These are phyloP conservation scores for Microsporum audouinii DNA, from an alignment of 2,329 filamentous ascomycete genomes.

Conservation along the genomic window DNA sequence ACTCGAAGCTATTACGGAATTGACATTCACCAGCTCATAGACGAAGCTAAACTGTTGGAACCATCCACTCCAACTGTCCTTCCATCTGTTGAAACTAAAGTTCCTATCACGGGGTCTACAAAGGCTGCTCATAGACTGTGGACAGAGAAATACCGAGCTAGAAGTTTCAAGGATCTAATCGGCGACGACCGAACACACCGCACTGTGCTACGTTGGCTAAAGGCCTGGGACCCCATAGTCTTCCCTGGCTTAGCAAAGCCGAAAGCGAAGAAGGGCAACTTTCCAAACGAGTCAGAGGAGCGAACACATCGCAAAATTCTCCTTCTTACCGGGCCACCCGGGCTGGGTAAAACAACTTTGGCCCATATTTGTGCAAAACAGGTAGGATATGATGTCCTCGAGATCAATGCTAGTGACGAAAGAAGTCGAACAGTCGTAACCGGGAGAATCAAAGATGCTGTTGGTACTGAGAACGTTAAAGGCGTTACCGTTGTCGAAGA, in stretches of 20 bases:
- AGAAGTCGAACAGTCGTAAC: constrained; percentile 81
- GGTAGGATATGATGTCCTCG: constrained; percentile 89
- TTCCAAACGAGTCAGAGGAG: constrained; percentile 48
- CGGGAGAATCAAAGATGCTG: constrained; percentile 76
- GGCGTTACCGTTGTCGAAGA: constrained; percentile 42
- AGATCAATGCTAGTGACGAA: constrained; percentile 97
- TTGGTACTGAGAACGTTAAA: constrained; percentile 90
- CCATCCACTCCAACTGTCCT: constrained; percentile 25
- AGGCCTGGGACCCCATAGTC: constrained; percentile 84
- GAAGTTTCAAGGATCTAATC: constrained; percentile 82
- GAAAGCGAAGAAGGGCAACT: constrained; percentile 35
- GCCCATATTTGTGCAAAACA: constrained; percentile 93
- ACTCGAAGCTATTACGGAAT: constrained; percentile 73
- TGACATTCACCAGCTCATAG: constrained; percentile 73
- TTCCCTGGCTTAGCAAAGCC: constrained; percentile 64
- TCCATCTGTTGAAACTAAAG: constrained; percentile 24
- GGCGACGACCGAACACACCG: constrained; percentile 92
- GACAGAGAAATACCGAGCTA: constrained; percentile 95
- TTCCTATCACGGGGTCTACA: constrained; percentile 8
- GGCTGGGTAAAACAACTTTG: constrained; percentile 87
- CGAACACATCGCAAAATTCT: constrained; percentile 76
- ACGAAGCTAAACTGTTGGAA: constrained; percentile 54
- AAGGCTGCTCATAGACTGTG: constrained; percentile 47
- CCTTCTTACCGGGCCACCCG: constrained; percentile 80
- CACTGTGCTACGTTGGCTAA: constrained; percentile 82